Base-by-base conservation (phyloP, 176 grass and related monocot genomes). In the Ampelocalamus luodianensis region DNA sequence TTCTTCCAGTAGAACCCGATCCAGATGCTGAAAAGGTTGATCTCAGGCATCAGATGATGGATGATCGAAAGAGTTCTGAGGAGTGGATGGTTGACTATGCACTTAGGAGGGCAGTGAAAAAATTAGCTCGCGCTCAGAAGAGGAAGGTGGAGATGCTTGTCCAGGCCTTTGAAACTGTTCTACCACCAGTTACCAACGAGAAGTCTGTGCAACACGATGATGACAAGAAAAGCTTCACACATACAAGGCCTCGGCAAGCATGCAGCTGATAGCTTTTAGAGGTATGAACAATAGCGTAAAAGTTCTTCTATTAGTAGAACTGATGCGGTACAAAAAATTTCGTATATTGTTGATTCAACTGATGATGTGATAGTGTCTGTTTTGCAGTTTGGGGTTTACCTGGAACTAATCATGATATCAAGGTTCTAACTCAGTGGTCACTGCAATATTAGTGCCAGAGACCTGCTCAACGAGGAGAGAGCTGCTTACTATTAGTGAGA, bases 41-140 rank as follows among this genome's bases (percentile, higher is more conserved):
- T 51, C 90, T 99, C 86, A 96, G 82, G 82, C 93, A 92, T 77
- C 90, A 92, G 65, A 73, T 32, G 48, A 51, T 79, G 59, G 92
- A 86, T 79, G 91, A 96, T 40, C 92, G 86, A 2, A 99, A 90
- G 76, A 89, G 87, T 37, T 83, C 91, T 0, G 96, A 99, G 90
- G 93, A 99, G 32, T 99, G 90, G 89, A 90, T 96, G 96, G 86
- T 99, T 5, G 96, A 99, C 62, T 96, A 94, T 39, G 93, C 91
- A 9, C 91, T 99, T 60, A 82, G 86, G 70, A 95, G 86, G 82
- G 79, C 86, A 0, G 93, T 99, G 20, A 89, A 79, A 34, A 90
- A 91, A 32, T 59, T 99, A 10, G 90, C 81, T 5, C 86, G 87
- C 17, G 93, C 83, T 26, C 85, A 94, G 82, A 92, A 86, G 72